phyloP scores from a whole-genome alignment of 1,284 basidiomycete species.

The Ustilago sp. region DNA sequence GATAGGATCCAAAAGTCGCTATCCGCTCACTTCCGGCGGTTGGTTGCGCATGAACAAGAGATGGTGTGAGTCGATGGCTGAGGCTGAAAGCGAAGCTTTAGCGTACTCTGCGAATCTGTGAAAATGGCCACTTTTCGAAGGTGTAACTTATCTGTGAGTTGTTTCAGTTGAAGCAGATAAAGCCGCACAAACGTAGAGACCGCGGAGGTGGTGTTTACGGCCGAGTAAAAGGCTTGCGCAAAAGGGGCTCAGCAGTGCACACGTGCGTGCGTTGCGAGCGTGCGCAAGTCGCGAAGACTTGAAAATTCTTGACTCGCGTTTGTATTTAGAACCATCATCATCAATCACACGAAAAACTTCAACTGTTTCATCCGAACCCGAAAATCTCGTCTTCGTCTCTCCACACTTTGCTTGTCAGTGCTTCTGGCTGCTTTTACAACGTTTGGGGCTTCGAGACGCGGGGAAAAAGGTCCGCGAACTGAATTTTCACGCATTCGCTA shows the following conservation, averaged over 20 bases:
- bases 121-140: not conserved
- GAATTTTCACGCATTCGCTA: not conserved
- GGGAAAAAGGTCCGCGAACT: not conserved
- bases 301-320: too few species aligned
- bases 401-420: not conserved
- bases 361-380: constrained; percentile 4
- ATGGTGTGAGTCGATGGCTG: not conserved
- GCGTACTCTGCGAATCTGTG: not conserved
- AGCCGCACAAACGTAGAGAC: too few species aligned
- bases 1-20: not conserved
- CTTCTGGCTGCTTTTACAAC: not conserved
- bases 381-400: constrained; percentile 5
- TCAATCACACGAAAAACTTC: too few species aligned
- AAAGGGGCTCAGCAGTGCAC: too few species aligned
- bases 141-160: not conserved
- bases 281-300: too few species aligned
- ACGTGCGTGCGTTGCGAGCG: too few species aligned
- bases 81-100: not conserved
- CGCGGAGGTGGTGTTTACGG: too few species aligned
- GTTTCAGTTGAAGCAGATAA: too few species aligned
- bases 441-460: not conserved
- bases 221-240: too few species aligned
- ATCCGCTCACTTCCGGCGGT: not conserved
- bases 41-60: not conserved
- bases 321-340: too few species aligned